Conservation (phyloP, 148 eudicot species). For the Talinum fruticosum region DNA sequence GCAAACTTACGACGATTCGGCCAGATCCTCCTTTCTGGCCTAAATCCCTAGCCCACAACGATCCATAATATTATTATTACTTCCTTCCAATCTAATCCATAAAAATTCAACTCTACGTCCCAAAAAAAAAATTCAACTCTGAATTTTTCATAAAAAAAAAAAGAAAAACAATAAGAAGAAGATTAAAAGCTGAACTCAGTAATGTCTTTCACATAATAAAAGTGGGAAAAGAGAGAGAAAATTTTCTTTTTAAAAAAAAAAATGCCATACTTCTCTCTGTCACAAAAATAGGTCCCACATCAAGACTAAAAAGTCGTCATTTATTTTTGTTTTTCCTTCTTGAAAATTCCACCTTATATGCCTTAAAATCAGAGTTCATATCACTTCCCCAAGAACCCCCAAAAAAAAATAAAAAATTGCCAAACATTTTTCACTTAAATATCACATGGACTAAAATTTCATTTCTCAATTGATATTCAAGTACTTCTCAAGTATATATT, state of each 20-base stretch:
- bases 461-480: not conserved
- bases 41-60: not conserved
- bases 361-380: not conserved
- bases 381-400: not conserved
- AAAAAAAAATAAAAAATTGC: not conserved
- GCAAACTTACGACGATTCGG: not conserved
- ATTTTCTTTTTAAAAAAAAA: not conserved
- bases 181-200: too few species aligned
- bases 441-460: not conserved
- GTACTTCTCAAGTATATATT: too few species aligned
- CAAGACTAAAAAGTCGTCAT: not conserved
- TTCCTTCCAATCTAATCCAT: too few species aligned
- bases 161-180: too few species aligned
- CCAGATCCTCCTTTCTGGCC: not conserved
- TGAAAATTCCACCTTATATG: not conserved
- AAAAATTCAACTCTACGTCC: too few species aligned
- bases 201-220: not conserved
- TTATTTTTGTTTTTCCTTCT: not conserved
- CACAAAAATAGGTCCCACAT: slow-evolving; percentile 19
- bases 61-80: too few species aligned
- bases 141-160: not conserved
- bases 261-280: slow-evolving; percentile 5
- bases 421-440: not conserved
- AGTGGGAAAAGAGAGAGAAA: not conserved
- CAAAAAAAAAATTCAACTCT: too few species aligned